Evolutionary conservation across 1,139 yeast species (phyloP).

Genomic region (Magnusiomyces magnusii): DNA sequence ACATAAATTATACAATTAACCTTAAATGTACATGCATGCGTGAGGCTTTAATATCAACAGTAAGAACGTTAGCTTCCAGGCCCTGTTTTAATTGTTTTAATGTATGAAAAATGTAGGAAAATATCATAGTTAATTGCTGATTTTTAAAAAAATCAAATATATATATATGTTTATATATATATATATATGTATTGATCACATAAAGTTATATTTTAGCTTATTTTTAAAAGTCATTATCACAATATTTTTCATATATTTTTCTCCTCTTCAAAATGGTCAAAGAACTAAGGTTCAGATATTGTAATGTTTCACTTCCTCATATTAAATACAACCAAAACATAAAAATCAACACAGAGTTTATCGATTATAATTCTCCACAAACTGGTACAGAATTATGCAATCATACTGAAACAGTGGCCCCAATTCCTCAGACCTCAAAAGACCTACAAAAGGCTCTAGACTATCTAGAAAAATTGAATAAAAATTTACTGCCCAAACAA

Average conservation of each 20-base stretch:
- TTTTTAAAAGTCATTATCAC: no score
- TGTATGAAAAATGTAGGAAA: not conserved
- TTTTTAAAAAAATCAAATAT: no score
- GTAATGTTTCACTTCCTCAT: not conserved
- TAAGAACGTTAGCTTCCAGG: not conserved
- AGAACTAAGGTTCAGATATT: not conserved
- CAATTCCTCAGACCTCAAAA: conserved; percentile 10
- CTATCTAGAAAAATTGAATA: conserved; percentile 4
- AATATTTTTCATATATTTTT: no score
- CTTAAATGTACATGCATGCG: not conserved
- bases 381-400: conserved; percentile 9
- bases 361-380: conserved; percentile 10
- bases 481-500: not conserved
- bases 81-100: not conserved
- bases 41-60: not conserved
- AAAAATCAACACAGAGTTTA: conserved; percentile 6
- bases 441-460: conserved; percentile 8
- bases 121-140: not conserved
- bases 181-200: no score
- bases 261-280: not conserved
- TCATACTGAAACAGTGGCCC: conserved; percentile 9
- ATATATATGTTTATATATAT: not conserved
- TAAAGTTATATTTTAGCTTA: no score
- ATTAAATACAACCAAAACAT: not conserved
- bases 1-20: no score